Conservation (phyloP, 257 asterid genomes). For the Solanum pinnatisectum region DNA sequence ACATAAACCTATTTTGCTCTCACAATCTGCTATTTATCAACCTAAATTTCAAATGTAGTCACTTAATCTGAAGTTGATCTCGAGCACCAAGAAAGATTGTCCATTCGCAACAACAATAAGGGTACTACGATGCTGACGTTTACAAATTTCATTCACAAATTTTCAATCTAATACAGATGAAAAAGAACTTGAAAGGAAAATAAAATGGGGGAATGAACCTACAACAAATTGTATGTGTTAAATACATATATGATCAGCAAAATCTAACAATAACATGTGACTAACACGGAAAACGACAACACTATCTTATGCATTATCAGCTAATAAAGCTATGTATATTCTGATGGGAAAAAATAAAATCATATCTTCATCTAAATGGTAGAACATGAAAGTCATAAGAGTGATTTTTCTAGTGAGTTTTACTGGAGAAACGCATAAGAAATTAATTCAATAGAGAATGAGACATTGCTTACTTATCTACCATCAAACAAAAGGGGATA, state of each 20-base stretch:
- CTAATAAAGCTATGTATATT: not conserved
- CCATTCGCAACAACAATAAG: not conserved
- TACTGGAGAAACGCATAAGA: not conserved
- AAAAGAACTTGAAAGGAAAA: not conserved
- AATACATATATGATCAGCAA: not conserved
- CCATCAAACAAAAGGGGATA: not conserved
- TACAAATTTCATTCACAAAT: not conserved
- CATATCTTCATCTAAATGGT: no score
- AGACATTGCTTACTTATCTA: not conserved
- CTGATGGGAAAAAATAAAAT: no score
- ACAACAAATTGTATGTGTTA: not conserved
- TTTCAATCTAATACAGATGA: not conserved
- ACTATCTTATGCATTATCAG: not conserved
- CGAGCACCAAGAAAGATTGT: not conserved
- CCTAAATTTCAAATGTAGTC: not conserved
- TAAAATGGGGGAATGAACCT: not conserved
- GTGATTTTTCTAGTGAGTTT: not conserved
- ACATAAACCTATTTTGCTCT: not conserved
- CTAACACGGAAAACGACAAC: not conserved
- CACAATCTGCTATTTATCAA: not conserved
- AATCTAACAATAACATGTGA: not conserved
- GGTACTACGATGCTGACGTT: no score
- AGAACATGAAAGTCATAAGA: not conserved
- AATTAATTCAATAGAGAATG: no score
- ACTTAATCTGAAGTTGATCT: not conserved